These are phyloP conservation scores for Carex pumila DNA, from an alignment of 176 grass and related monocot species.

Conservation along the genomic window DNA sequence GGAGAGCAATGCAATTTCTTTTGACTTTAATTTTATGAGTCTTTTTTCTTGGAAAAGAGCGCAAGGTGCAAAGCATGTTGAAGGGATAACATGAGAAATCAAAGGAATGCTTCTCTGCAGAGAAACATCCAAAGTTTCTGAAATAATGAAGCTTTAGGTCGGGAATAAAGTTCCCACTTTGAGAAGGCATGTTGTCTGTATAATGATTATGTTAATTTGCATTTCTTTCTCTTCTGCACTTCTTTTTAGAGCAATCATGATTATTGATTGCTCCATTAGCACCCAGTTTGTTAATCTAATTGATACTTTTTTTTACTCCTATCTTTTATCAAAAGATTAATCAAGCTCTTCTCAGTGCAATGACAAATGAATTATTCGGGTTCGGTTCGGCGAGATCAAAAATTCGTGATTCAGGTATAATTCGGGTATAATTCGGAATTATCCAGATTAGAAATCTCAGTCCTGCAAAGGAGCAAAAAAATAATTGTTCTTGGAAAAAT, in stretches of 20 bases:
- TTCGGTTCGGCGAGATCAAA: too few species aligned
- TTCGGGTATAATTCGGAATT: too few species aligned
- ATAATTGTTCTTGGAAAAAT: too few species aligned
- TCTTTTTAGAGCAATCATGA: slow-evolving; percentile 4
- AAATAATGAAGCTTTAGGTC: background rate
- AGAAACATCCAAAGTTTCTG: slow-evolving; percentile 9
- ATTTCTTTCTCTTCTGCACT: background rate
- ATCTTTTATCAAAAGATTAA: too few species aligned
- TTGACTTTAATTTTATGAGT: background rate
- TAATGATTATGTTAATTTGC: slow-evolving; percentile 17
- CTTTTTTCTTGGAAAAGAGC: background rate
- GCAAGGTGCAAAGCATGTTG: background rate
- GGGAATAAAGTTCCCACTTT: slow-evolving; percentile 13
- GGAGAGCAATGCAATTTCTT: background rate
- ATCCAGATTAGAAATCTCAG: too few species aligned
- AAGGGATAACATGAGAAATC: background rate
- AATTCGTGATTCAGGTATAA: too few species aligned
- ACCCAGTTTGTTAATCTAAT: background rate
- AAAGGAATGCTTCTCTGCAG: background rate
- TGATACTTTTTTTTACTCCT: background rate
- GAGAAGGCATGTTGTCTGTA: slow-evolving; percentile 6
- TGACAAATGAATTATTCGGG: too few species aligned
- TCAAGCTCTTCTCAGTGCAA: too few species aligned
- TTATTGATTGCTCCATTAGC: background rate
- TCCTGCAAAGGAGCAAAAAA: too few species aligned